phyloP scores from a whole-genome alignment of 2,329 filamentous ascomycete species.

The Thelonectria blattea region DNA sequence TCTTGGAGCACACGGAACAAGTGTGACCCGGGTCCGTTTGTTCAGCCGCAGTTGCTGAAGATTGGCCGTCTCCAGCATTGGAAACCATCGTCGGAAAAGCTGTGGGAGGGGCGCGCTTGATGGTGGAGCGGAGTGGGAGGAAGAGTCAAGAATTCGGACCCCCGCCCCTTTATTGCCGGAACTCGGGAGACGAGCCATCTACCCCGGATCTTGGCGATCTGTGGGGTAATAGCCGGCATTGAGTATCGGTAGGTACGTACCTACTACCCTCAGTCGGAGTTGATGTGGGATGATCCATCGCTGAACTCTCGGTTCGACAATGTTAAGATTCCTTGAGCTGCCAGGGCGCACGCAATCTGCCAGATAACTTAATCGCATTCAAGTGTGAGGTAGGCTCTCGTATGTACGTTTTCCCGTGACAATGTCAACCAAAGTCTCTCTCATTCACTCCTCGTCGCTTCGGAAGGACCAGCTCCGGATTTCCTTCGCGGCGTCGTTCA shows the following conservation, averaged over 20 bases:
- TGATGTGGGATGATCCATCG: background rate
- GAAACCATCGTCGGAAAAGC: background rate
- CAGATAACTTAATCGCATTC: too few species aligned
- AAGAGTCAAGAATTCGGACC: background rate
- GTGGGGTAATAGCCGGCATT: background rate
- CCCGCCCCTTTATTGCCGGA: background rate
- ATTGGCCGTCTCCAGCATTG: background rate
- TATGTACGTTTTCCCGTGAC: slow-evolving; percentile 1
- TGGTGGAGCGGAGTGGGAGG: background rate
- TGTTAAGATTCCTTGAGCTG: too few species aligned
- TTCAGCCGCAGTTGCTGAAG: background rate
- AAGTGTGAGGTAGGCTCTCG: background rate
- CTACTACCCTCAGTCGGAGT: background rate
- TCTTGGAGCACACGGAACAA: background rate
- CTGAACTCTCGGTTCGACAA: too few species aligned
- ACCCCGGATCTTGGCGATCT: background rate
- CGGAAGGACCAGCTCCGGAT: slow-evolving; percentile 1
- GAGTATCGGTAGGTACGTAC: too few species aligned
- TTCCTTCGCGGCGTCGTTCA: background rate
- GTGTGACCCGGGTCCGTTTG: background rate
- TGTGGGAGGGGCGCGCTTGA: background rate
- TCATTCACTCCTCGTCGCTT: slow-evolving; percentile 6
- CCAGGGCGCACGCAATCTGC: too few species aligned
- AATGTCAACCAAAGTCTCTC: background rate
- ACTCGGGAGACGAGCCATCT: background rate